A percentile compares a stretch with the other conserved stretches of the same genome.
phyloP scores from a whole-genome alignment of 2,329 filamentous ascomycete genomes.

The Ophiocordyceps camponoti-leonardi region DNA sequence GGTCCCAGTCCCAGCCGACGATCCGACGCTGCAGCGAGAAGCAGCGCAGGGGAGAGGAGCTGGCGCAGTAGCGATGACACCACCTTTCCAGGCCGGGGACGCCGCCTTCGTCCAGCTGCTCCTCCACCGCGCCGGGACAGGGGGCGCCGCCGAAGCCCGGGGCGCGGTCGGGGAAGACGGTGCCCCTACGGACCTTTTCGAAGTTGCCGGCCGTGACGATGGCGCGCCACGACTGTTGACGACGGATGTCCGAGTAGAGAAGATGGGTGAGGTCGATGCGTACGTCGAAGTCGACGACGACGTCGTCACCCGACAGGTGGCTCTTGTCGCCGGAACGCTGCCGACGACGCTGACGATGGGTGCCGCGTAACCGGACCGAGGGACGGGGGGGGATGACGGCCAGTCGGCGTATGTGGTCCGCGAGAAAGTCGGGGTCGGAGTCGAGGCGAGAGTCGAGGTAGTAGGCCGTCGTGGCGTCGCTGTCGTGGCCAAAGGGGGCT shows the following conservation, averaged over 20 bases:
- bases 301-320: slow-evolving; percentile 26
- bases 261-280: slow-evolving; percentile 40
- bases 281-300: slow-evolving; percentile 42
- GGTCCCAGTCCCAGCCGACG: slow-evolving; percentile 40
- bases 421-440: slow-evolving; percentile 23
- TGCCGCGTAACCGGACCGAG: slow-evolving; percentile 32
- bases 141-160: slow-evolving; percentile 21
- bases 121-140: slow-evolving; percentile 4
- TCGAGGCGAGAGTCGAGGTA: slow-evolving; percentile 30
- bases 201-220: slow-evolving; percentile 37
- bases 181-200: slow-evolving; percentile 48
- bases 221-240: slow-evolving; percentile 21
- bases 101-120: slow-evolving; percentile 7
- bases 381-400: slow-evolving; percentile 33
- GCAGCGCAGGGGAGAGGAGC: slow-evolving; percentile 36
- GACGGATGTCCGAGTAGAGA: slow-evolving; percentile 28
- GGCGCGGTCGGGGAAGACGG: slow-evolving; percentile 33
- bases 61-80: slow-evolving; percentile 51
- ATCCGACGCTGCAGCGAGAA: slow-evolving; percentile 36
- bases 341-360: slow-evolving; percentile 27
- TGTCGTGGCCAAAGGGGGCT: slow-evolving; percentile 13
- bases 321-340: slow-evolving; percentile 13
- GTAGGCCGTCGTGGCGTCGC: slow-evolving; percentile 14
- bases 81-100: slow-evolving; percentile 30
- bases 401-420: slow-evolving; percentile 24